phyloP scores from a whole-genome alignment of 371 early-diverging fungal species.

The Synchytrium microbalum region DNA sequence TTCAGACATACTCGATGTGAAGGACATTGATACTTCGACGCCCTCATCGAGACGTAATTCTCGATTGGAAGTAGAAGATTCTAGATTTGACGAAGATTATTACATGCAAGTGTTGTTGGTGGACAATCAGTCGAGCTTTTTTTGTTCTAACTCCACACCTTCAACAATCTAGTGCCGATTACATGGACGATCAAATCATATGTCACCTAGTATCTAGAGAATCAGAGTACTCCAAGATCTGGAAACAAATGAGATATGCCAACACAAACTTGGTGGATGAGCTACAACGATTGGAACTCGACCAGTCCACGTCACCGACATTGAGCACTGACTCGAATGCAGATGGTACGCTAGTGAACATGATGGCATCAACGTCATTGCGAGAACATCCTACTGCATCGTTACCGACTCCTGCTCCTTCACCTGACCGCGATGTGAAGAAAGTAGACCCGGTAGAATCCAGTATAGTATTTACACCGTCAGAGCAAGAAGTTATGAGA shows the following conservation, averaged over 20 bases:
- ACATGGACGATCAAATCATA: conserved; percentile 65
- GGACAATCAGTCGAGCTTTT: neutral
- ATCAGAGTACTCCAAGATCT: conserved; percentile 39
- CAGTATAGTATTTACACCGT: neutral
- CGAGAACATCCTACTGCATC: neutral
- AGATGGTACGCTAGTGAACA: neutral
- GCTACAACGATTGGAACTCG: neutral
- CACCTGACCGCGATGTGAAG: neutral
- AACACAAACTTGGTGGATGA: neutral
- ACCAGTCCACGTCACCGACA: neutral
- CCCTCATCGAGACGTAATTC: conserved; percentile 51
- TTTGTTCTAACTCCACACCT: neutral
- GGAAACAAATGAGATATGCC: neutral
- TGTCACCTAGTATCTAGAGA: conserved; percentile 59
- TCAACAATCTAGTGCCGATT: conserved; percentile 49
- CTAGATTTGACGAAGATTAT: conserved; percentile 82
- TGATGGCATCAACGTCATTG: neutral
- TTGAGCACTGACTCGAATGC: neutral
- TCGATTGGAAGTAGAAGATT: conserved; percentile 61
- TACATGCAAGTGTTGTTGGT: conserved; percentile 56
- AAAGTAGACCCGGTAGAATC: neutral
- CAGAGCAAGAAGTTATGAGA: neutral
- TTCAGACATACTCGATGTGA: conserved; percentile 75
- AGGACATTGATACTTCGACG: conserved; percentile 63
- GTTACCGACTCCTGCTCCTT: neutral